Evolutionary conservation across 768 basidiomycete genomes (phyloP), one percentile per base, ranked within the genome.

Genomic region (Agaricus blazei): DNA sequence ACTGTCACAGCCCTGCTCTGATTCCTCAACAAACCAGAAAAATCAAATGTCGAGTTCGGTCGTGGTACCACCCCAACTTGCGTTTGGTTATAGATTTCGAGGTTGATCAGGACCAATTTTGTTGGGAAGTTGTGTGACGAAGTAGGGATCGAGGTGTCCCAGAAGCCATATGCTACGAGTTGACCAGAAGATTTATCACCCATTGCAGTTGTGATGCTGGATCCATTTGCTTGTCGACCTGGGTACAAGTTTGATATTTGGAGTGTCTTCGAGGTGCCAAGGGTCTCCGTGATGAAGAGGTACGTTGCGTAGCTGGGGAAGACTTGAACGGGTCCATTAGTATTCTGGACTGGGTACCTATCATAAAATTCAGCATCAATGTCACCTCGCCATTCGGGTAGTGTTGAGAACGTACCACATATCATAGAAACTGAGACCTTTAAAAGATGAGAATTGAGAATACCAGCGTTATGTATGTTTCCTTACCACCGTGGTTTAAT

Each of bases 231-330:
- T 60, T 81, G 78, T 59, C 78, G 67, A 11, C 78, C 79, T 2
- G 78, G 80, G 57, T 73, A 82, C 11, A 82, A 67, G 60, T 80
- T 81, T 27, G 77, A 66, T 11, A 79, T 73, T 34, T 67, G 73
- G 9, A 77, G 65, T 8, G 72, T 67, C 28, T 68, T 74, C 3
- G 79, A 81, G 29, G 63, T 63, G 1, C 74, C 77, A 19, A 81
- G 67, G 2, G 78, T 67, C 58, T 82, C 80, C 12, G 75, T 65
- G 51, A 81, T 66, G 58, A 80, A 80, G 9, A 81, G 65, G 54
- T 80, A 79, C n/a, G 79, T 69, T 3, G 71, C 73, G 52, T 81
- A 81, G n/a, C 77, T 71, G 1, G 79, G 80, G 65, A 81, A 78
- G 5, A 80, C 79, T 63, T 78, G 71, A 46, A 75, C 63, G 5